Evolutionary conservation across 2,329 filamentous ascomycete species (phyloP), one percentile per base, ranked within the genome.

Genomic region (Colletotrichum coccodes): DNA sequence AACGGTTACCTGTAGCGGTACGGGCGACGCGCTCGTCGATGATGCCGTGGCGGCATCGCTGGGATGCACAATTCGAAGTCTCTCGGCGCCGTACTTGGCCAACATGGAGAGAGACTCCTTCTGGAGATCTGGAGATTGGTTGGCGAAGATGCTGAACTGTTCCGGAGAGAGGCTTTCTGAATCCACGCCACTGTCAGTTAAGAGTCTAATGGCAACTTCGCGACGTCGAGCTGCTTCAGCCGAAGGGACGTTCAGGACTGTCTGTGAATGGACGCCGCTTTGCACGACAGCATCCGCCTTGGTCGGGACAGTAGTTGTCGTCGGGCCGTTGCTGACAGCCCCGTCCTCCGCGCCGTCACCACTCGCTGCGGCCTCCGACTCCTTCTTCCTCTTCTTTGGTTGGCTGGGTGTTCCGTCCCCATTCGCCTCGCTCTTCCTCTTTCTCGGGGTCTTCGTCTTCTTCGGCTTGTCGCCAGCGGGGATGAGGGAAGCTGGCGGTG

Each of bases 91-190:
- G 63, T 89, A 89, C 72, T 83, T 84, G 0, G 83, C 81, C 12
- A 90, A 79, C 86, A 90, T 87, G 1, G 79, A 81, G 16, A 90
- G 76, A 0, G 88, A 90, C 60, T 86, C 82, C 60, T 79, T 78
- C 71, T 90, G 88, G 6, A 89, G 76, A 3, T 84, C 81, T 0
- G 87, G 86, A 0, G 87, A 84, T 75, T 90, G 88, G 62, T 90
- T 90, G 9, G 87, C 81, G 71, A 90, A 88, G 18, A 89, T 90
- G 71, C 79, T 84, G 69, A 90, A 88, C 72, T 90, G 87, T 52
- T 89, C 87, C 4, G 76, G 70, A 0, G 85, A 87, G 11, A 90
- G 77, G 0, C 86, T 85, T 2, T 79, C 77, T 1, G 86, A 86
- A 42, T 87, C 83, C n/a, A 90, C 82, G 5, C 80, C 81, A n/a